Conservation (phyloP, 768 basidiomycete genomes). For the Multifurca ochricompacta region DNA sequence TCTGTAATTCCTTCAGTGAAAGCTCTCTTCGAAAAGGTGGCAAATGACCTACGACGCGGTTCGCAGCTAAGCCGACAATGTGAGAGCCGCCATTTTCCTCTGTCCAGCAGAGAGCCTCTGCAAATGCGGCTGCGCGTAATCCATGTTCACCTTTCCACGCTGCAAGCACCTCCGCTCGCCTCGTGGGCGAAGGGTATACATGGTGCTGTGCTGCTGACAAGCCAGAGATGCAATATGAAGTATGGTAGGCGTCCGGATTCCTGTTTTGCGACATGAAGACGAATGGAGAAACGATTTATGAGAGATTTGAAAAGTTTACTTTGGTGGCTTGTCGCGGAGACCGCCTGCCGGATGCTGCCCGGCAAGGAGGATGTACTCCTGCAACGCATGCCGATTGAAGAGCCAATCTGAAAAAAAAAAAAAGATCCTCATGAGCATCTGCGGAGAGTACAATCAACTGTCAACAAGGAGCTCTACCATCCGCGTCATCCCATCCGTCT, state of each 20-base stretch:
- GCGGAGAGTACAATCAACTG: not conserved
- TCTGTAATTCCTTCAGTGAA: conserved; percentile 35
- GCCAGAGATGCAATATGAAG: conserved; percentile 86
- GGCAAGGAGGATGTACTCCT: conserved; percentile 80
- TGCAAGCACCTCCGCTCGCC: conserved; percentile 29
- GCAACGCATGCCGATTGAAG: conserved; percentile 63
- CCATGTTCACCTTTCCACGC: conserved; percentile 35
- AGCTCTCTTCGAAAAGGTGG: not conserved
- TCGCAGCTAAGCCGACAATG: conserved; percentile 51
- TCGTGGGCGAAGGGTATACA: conserved; percentile 41
- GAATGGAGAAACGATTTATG: not conserved
- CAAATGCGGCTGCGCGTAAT: conserved; percentile 41
- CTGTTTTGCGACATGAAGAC: conserved; percentile 33
- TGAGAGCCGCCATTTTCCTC: conserved; percentile 55
- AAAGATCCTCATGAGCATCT: not conserved
- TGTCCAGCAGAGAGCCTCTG: conserved; percentile 52
- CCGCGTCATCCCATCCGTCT: conserved; percentile 62
- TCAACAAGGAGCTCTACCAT: conserved; percentile 38
- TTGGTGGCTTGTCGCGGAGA: conserved; percentile 91
- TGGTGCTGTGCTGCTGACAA: conserved; percentile 84
- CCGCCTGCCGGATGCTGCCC: conserved; percentile 85
- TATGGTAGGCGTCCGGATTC: conserved; percentile 91
- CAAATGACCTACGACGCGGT: conserved; percentile 47
- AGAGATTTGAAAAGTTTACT: conserved; percentile 40
- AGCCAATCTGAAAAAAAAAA: conserved; percentile 32